Percentiles rank a stretch among this genome's conserved stretches.
Evolutionary conservation across 495 filamentous ascomycete genomes (phyloP).

Genomic region (Aspergillus indologenus): DNA sequence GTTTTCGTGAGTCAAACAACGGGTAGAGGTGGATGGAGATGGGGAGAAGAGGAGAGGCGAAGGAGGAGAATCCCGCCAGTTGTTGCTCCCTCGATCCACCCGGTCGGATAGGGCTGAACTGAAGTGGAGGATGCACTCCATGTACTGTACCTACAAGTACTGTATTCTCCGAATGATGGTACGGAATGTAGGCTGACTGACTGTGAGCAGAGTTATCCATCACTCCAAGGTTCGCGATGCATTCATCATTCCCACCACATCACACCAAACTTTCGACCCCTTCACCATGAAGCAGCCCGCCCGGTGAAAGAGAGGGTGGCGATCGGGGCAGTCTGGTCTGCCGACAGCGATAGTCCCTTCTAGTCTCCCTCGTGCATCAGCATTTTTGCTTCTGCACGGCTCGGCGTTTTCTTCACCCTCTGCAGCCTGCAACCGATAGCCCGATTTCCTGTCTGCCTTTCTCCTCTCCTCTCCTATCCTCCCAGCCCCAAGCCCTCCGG

Average conservation of each 20-base stretch:
- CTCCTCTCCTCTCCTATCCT: not conserved
- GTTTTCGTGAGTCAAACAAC: not conserved
- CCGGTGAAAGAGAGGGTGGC: too few relatives aligned
- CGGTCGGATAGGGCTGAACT: not conserved
- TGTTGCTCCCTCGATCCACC: not conserved
- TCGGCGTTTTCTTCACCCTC: too few relatives aligned
- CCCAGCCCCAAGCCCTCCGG: too few relatives aligned
- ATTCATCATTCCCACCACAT: not conserved
- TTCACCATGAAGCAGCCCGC: not conserved
- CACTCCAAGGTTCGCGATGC: too few relatives aligned
- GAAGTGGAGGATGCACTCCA: not conserved
- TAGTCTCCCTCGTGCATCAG: not conserved
- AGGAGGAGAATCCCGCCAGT: not conserved
- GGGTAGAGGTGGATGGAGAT: too few relatives aligned
- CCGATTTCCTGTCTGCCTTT: not conserved
- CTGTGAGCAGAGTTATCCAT: not conserved
- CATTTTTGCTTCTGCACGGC: not conserved
- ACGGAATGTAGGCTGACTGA: not conserved
- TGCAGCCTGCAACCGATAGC: not conserved
- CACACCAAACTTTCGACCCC: not conserved
- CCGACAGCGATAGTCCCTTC: not conserved
- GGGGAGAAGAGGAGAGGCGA: too few relatives aligned
- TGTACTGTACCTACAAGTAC: not conserved
- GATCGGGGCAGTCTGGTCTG: not conserved
- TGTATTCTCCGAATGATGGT: not conserved